Conservation (phyloP, 345 rosid genomes). For the Raphanus sativus region DNA sequence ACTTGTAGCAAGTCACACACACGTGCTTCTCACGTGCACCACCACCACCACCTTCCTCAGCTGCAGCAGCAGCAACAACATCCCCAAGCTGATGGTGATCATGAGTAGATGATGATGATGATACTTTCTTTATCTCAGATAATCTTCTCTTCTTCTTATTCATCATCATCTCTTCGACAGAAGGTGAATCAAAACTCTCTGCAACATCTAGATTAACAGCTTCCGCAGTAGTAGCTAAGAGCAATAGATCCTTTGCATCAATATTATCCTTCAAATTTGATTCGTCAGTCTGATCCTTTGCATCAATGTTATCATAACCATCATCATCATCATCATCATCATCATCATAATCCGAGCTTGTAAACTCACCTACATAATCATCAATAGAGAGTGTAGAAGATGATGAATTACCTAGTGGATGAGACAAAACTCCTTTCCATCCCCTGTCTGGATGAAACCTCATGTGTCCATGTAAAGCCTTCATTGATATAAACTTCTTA, state of each 20-base stretch:
- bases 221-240: constrained; percentile 38
- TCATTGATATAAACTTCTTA: constrained; percentile 44
- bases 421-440: constrained; percentile 48
- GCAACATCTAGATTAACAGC: neutral
- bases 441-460: constrained; percentile 55
- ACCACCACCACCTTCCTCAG: constrained; percentile 7
- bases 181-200: constrained; percentile 9
- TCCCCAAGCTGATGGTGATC: constrained; percentile 1
- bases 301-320: constrained; percentile 29
- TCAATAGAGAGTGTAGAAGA: constrained; percentile 41
- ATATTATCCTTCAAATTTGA: constrained; percentile 23
- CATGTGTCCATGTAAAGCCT: constrained; percentile 61
- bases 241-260: constrained; percentile 35
- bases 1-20: constrained; percentile 49
- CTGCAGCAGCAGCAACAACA: constrained; percentile 20
- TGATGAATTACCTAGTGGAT: constrained; percentile 16
- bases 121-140: constrained; percentile 42
- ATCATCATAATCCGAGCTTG: constrained; percentile 18
- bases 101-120: constrained; percentile 18
- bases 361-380: constrained; percentile 26
- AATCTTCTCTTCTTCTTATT: constrained; percentile 40
- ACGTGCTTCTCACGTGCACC: constrained; percentile 25
- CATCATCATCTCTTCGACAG: constrained; percentile 2
- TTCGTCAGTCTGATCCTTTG: constrained; percentile 12
- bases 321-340: constrained; percentile 19